Evolutionary conservation across 1,284 basidiomycete species (phyloP).

Genomic region (Marasmius fiardii): DNA sequence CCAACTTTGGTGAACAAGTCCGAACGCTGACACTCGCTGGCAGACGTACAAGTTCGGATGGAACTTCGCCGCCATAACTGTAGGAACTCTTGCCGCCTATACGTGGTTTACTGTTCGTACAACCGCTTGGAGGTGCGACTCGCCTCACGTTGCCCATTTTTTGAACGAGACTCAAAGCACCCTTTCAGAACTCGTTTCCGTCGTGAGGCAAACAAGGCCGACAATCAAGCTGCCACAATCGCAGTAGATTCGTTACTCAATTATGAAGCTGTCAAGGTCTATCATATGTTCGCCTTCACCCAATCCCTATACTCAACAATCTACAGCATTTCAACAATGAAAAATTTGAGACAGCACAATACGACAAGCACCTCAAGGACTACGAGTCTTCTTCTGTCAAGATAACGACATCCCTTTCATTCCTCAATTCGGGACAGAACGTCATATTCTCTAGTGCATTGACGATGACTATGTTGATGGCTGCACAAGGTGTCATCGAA

Average conservation of each 20-base stretch:
- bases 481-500: slow-evolving; percentile 90
- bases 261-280: slow-evolving; percentile 96
- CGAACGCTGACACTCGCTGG: slow-evolving; percentile 8
- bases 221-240: slow-evolving; percentile 92
- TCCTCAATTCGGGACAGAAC: slow-evolving; percentile 95
- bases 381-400: slow-evolving; percentile 94
- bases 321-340: slow-evolving; percentile 96
- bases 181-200: slow-evolving; percentile 82
- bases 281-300: background rate
- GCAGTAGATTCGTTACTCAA: slow-evolving; percentile 97
- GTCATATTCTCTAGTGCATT: slow-evolving; percentile 92
- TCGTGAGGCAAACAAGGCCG: slow-evolving; percentile 92
- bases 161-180: background rate
- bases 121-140: slow-evolving; percentile 85
- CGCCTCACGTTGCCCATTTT: background rate
- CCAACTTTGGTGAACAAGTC: background rate
- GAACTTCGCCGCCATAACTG: slow-evolving; percentile 93
- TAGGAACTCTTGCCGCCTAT: slow-evolving; percentile 84
- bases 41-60: slow-evolving; percentile 97
- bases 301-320: slow-evolving; percentile 8
- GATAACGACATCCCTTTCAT: slow-evolving; percentile 92
- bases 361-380: slow-evolving; percentile 83
- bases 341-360: slow-evolving; percentile 85
- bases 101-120: slow-evolving; percentile 97
- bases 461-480: slow-evolving; percentile 95